Evolutionary conservation across 2,329 filamentous ascomycete species (phyloP).

Genomic region (Curvularia verruculosa): DNA sequence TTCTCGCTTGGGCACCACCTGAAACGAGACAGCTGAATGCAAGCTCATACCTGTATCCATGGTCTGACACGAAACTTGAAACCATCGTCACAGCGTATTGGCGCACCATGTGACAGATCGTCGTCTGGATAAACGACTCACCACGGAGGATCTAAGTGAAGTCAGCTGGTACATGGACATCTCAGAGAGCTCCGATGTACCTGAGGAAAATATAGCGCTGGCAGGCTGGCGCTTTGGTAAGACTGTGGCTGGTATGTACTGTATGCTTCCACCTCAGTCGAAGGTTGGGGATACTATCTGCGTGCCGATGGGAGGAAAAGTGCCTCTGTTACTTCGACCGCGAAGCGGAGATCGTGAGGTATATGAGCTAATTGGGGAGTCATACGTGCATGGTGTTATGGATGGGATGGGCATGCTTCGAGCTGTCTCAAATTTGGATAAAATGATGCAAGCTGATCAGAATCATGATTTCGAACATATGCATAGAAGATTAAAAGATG

Average conservation of each 20-base stretch:
- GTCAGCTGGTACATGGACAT: neutral
- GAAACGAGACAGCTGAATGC: neutral
- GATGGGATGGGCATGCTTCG: neutral
- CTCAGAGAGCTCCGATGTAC: neutral
- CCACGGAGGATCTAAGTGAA: neutral
- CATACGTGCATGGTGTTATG: neutral
- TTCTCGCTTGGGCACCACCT: neutral
- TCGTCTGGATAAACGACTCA: neutral
- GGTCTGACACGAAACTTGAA: neutral
- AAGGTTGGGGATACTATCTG: neutral
- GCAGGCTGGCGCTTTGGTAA: neutral
- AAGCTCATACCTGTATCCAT: neutral
- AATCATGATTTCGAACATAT: neutral
- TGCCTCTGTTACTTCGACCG: neutral
- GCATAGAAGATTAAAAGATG: neutral
- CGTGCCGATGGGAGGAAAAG: neutral
- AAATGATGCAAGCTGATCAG: neutral
- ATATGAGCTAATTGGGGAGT: neutral
- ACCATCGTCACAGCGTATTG: neutral
- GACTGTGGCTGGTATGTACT: neutral
- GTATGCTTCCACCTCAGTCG: neutral
- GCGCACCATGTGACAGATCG: neutral
- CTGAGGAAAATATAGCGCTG: neutral
- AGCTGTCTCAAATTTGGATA: neutral
- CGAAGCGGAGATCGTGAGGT: neutral